phyloP scores from a whole-genome alignment of 495 filamentous ascomycete genomes.

The Neurospora sp. region DNA sequence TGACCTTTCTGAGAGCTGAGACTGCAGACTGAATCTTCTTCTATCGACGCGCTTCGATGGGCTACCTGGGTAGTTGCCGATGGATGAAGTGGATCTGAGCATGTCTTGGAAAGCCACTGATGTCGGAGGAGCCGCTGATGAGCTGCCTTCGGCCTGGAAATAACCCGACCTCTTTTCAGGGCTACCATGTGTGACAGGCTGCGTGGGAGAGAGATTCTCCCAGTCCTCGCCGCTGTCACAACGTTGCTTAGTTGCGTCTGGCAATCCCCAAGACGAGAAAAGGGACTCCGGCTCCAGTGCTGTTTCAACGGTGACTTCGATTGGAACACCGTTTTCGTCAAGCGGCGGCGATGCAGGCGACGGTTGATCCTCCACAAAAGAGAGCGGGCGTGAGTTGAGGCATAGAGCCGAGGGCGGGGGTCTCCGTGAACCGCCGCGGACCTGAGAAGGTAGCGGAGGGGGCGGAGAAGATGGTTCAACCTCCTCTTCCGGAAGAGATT shows the following conservation, averaged over 20 bases:
- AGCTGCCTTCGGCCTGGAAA: neutral
- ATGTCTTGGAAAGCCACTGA: conserved; percentile 4
- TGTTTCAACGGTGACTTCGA: neutral
- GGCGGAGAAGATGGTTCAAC: conserved; percentile 1
- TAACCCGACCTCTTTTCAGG: neutral
- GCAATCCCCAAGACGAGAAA: conserved; percentile 13
- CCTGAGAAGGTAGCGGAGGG: neutral
- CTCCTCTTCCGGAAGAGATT: conserved; percentile 9
- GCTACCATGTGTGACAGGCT: neutral
- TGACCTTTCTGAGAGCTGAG: conserved; percentile 7
- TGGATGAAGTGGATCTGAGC: conserved; percentile 12
- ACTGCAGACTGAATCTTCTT: conserved; percentile 13
- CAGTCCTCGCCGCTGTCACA: neutral
- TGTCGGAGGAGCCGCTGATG: neutral
- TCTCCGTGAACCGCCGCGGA: conserved; percentile 21
- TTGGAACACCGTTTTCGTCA: neutral
- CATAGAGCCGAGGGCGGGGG: conserved; percentile 30
- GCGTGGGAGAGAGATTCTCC: neutral
- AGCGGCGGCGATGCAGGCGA: conserved; percentile 21
- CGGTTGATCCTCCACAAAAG: conserved; percentile 39
- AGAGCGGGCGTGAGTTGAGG: conserved; percentile 34
- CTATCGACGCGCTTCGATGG: neutral
- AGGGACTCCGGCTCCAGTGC: conserved; percentile 18
- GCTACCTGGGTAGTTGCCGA: conserved; percentile 11
- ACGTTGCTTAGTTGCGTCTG: conserved; percentile 1